Evolutionary conservation across 106 monocot genomes (phyloP), one percentile per base, ranked within the genome.

Genomic region (Vanilla planifolia): DNA sequence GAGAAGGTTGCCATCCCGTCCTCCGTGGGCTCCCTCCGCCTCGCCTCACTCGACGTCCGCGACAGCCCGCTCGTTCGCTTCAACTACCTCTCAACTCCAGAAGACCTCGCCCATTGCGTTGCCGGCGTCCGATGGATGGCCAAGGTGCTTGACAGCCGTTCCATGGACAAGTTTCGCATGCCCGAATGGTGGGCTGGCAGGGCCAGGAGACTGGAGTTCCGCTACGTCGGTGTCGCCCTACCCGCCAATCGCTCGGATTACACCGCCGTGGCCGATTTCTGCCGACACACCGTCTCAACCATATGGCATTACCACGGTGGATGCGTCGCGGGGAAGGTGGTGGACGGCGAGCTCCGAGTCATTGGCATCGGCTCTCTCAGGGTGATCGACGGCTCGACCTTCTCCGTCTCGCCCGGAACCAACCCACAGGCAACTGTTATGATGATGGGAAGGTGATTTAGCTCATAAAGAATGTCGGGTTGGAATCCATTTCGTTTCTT

Each of bases 241-340:
- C 90, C 84, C 1, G 42, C 15, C 13, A 75, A 90, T 71, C 58
- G 57, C 29, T 67, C 78, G n/a, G 77, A 82, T 46, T 61, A 78
- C 19, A 62, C 32, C 4, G 76, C 70, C 6, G 28, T 91, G 77
- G 84, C 43, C 23, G 76, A 81, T 45, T 91, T 81, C 79, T 96
- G 96, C 66, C 62, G 76, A 69, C 57, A 62, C 69, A 87, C 78
- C 1, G 81, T 84, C 37, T 55, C 79, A 5, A 96, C 96, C 6
- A 57, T 96, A 7, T 91, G 96, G 87, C 96, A 96, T 41, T 96
- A 87, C 72, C 96, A 96, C 30, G 87, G 87, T 0, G 91, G 96
- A 1, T 91, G 96, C 67, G 64, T 86, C 9, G 76, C 71, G 0
- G 84, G 96, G 36, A 87, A 65, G 68, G 96, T 87, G 70, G 86